These are phyloP conservation scores for Podaxis carcinomalis DNA, from an alignment of 768 basidiomycete genomes.

Conservation along the genomic window DNA sequence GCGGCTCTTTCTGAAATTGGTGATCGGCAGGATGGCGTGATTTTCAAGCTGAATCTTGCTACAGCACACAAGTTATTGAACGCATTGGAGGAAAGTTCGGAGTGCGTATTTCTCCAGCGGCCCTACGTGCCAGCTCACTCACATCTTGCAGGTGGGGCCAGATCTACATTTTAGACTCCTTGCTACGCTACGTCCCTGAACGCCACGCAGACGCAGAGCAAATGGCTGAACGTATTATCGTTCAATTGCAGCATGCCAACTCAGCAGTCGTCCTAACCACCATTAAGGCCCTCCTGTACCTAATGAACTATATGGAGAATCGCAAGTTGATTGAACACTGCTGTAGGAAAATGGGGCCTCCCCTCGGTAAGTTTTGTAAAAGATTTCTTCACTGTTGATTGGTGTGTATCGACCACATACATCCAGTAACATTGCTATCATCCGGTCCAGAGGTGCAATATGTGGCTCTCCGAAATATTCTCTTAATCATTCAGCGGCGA, in stretches of 20 bases:
- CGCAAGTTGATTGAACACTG: constrained; percentile 80
- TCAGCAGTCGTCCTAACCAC: constrained; percentile 99
- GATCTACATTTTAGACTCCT: constrained; percentile 93
- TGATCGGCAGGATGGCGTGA: constrained; percentile 91
- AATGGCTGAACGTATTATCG: constrained; percentile 92
- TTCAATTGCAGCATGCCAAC: constrained; percentile 96
- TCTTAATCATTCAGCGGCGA: constrained; percentile 94
- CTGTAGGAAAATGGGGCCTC: constrained; percentile 98
- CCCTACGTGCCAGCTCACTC: constrained; percentile 13
- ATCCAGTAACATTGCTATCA: constrained; percentile 84
- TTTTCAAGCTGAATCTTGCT: constrained; percentile 82
- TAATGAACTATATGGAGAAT: constrained; percentile 99
- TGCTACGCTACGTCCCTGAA: constrained; percentile 93
- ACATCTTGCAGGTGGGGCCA: constrained; percentile 82
- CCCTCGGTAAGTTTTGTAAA: constrained; percentile 60
- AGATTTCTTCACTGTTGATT: background rate
- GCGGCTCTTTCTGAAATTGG: constrained; percentile 96
- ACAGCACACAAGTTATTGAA: constrained; percentile 88
- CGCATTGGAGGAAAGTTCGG: constrained; percentile 93
- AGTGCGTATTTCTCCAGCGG: constrained; percentile 52
- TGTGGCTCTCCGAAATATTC: constrained; percentile 92
- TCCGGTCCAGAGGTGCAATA: constrained; percentile 99
- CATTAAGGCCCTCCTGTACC: constrained; percentile 90
- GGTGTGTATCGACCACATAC: background rate
- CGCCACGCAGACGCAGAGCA: constrained; percentile 83